Percentiles rank a stretch among this genome's conserved stretches.
Conservation (phyloP, 495 filamentous ascomycete species). For the Neurospora sp. region DNA sequence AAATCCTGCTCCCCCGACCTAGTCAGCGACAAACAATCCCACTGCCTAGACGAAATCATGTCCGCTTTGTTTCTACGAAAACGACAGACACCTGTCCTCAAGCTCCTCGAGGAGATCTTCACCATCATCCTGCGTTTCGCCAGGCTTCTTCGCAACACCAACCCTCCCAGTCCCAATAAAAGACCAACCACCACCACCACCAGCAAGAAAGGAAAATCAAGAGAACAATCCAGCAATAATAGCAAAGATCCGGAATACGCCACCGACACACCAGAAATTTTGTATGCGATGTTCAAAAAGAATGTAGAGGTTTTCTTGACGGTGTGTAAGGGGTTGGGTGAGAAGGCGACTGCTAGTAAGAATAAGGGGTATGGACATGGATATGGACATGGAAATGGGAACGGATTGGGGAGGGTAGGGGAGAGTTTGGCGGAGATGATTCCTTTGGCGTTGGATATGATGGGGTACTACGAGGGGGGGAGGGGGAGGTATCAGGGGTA, state of each 20-base stretch:
- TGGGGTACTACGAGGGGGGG: conserved; percentile 38
- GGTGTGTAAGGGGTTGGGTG: conserved; percentile 48
- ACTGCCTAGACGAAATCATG: conserved; percentile 70
- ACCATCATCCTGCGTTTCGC: conserved; percentile 58
- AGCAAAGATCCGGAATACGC: not conserved
- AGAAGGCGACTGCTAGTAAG: conserved; percentile 46
- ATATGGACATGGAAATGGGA: conserved; percentile 6
- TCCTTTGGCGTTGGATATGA: conserved; percentile 50
- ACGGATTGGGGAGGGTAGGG: conserved; percentile 14
- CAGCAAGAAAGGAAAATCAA: not conserved
- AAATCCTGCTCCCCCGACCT: conserved; percentile 45
- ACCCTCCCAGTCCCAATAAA: not conserved
- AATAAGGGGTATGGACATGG: conserved; percentile 21
- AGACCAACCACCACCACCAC: not conserved
- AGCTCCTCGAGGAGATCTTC: conserved; percentile 71
- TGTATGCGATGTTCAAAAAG: conserved; percentile 56
- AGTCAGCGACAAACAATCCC: conserved; percentile 62
- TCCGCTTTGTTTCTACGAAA: conserved; percentile 60
- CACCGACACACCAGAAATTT: conserved; percentile 31
- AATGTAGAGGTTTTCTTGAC: conserved; percentile 59
- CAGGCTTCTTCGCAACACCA: not conserved
- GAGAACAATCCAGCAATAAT: no score
- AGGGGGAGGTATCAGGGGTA: not conserved
- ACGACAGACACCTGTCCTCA: conserved; percentile 59
- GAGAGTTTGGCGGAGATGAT: conserved; percentile 44